These are phyloP conservation scores for Exophiala sp. DNA, from an alignment of 2,329 filamentous ascomycete genomes.

Conservation along the genomic window DNA sequence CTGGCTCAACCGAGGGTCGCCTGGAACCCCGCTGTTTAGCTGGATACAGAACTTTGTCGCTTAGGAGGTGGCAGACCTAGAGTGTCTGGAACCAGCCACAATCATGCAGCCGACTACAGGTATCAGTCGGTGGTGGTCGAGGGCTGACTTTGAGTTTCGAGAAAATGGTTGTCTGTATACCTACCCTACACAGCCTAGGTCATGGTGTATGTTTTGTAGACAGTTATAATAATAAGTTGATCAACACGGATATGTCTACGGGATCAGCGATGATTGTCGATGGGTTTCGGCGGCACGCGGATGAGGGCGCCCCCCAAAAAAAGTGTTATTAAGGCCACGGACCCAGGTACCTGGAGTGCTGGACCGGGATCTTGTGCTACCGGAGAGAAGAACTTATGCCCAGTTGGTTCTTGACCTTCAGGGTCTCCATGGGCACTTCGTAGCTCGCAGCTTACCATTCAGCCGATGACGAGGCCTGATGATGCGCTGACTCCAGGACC, in stretches of 20 bases:
- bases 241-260: background rate
- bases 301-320: slow-evolving; percentile 1
- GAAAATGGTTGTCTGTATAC: too few relatives aligned
- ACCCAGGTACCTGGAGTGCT: background rate
- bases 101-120: too few relatives aligned
- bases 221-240: too few relatives aligned
- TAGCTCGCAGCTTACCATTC: too few relatives aligned
- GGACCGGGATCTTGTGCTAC: too few relatives aligned
- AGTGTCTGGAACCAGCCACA: background rate
- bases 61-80: background rate
- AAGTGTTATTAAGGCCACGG: background rate
- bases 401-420: too few relatives aligned
- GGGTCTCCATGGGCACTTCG: too few relatives aligned
- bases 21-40: slow-evolving; percentile 17
- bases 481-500: background rate
- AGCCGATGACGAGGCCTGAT: slow-evolving; percentile 1
- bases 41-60: background rate
- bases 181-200: too few relatives aligned
- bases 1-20: slow-evolving; percentile 14
- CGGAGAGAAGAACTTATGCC: too few relatives aligned
- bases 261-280: slow-evolving; percentile 8
- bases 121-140: too few relatives aligned
- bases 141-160: too few relatives aligned
- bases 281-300: slow-evolving; percentile 10
- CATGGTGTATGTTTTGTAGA: too few relatives aligned